phyloP scores from a whole-genome alignment of 768 basidiomycete species.

The Termitomyces sp. region DNA sequence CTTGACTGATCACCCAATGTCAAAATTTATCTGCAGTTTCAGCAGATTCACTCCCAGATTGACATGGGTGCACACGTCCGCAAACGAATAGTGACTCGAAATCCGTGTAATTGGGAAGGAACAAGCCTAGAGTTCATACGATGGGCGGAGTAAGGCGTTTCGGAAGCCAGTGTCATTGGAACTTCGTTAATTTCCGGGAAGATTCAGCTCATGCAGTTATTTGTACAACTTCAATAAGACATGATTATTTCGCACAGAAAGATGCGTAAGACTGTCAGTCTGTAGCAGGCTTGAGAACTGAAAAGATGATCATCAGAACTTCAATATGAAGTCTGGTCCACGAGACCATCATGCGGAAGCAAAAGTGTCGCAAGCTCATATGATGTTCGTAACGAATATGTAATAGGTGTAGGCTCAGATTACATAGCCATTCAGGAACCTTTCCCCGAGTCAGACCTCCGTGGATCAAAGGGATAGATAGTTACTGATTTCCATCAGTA shows the following conservation, averaged over 20 bases:
- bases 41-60: not conserved
- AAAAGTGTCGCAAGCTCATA: not conserved
- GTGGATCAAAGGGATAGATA: not conserved
- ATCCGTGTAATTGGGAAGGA: not conserved
- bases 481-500: not conserved
- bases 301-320: not conserved
- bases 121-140: not conserved
- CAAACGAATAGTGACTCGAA: not conserved
- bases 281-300: not conserved
- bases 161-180: not conserved
- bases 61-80: too few species aligned
- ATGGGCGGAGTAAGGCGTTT: not conserved
- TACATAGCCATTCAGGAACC: not conserved
- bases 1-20: not conserved
- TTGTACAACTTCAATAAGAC: not conserved
- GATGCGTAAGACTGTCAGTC: not conserved
- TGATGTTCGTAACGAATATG: not conserved
- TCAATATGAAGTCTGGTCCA: not conserved
- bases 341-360: not conserved
- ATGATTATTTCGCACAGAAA: not conserved
- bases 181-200: not conserved
- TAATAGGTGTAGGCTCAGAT: not conserved
- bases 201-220: not conserved
- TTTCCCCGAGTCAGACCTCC: slow-evolving; percentile 8
- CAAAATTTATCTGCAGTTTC: too few species aligned